These are phyloP conservation scores for Termitomyces sp. DNA, from an alignment of 768 basidiomycete genomes.

Conservation along the genomic window DNA sequence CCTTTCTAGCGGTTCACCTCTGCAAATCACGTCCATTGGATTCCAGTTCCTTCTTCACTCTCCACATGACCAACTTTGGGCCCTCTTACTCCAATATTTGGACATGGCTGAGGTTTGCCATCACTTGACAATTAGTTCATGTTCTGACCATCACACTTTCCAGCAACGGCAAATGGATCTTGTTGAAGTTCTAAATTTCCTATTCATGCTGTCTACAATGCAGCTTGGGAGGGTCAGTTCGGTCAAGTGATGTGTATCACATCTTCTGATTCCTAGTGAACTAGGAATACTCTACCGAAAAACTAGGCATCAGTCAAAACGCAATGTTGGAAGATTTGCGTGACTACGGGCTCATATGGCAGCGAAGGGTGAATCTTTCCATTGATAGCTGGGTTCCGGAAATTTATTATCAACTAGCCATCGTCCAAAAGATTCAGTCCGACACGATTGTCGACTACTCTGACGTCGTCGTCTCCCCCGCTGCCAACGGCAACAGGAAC, in stretches of 20 bases:
- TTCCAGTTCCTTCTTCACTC: constrained; percentile 96
- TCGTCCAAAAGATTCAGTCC: constrained; percentile 84
- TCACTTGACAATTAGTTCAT: constrained; percentile 5
- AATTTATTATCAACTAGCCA: constrained; percentile 33
- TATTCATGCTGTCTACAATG: constrained; percentile 97
- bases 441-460: constrained; percentile 88
- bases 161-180: constrained; percentile 88
- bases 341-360: constrained; percentile 93
- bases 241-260: not conserved
- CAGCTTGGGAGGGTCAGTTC: constrained; percentile 78
- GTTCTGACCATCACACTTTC: constrained; percentile 11
- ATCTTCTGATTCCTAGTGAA: not conserved
- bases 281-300: constrained; percentile 87
- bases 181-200: constrained; percentile 87
- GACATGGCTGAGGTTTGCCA: constrained; percentile 70
- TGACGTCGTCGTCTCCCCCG: constrained; percentile 86
- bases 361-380: constrained; percentile 51
- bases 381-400: constrained; percentile 11
- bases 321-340: constrained; percentile 90
- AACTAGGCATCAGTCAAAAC: constrained; percentile 70
- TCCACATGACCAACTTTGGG: constrained; percentile 94
- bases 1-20: constrained; percentile 40
- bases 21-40: constrained; percentile 87
- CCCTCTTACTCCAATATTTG: constrained; percentile 85
- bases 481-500: constrained; percentile 60